Percentiles rank a stretch among this genome's conserved stretches.
These are phyloP conservation scores for Lepiota venenata DNA, from an alignment of 768 basidiomycete species.

Conservation along the genomic window DNA sequence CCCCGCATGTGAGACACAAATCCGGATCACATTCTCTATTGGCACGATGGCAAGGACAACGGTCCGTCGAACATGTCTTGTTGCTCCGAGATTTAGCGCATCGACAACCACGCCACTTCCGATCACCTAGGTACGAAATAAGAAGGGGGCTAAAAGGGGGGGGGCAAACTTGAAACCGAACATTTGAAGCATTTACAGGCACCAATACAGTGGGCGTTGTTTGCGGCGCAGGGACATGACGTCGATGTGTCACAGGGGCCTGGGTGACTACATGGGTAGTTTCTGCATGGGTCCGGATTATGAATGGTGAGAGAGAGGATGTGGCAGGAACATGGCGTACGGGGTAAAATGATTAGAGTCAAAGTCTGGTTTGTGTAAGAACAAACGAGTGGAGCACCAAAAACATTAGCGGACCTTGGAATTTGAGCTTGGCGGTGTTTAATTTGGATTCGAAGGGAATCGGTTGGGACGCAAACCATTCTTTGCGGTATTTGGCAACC, in stretches of 20 bases:
- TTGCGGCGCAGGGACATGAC: conserved; percentile 37
- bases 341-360: conserved; percentile 10
- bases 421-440: neutral
- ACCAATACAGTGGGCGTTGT: conserved; percentile 39
- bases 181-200: conserved; percentile 47
- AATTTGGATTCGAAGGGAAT: neutral
- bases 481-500: conserved; percentile 21
- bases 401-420: neutral
- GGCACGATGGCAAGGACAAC: conserved; percentile 34
- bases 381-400: neutral
- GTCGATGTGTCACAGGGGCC: conserved; percentile 40
- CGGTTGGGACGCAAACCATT: conserved; percentile 2
- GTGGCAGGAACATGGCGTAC: neutral
- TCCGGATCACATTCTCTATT: conserved; percentile 53
- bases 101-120: conserved; percentile 39
- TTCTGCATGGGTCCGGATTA: conserved; percentile 18
- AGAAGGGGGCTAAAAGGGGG: neutral
- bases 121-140: conserved; percentile 27
- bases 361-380: neutral
- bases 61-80: conserved; percentile 17
- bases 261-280: conserved; percentile 39
- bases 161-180: conserved; percentile 19
- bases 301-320: neutral
- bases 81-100: conserved; percentile 13
- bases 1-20: conserved; percentile 40